Base-by-base conservation (phyloP, 371 early-diverging fungal genomes). In the Lichtheimia hyalospora region DNA sequence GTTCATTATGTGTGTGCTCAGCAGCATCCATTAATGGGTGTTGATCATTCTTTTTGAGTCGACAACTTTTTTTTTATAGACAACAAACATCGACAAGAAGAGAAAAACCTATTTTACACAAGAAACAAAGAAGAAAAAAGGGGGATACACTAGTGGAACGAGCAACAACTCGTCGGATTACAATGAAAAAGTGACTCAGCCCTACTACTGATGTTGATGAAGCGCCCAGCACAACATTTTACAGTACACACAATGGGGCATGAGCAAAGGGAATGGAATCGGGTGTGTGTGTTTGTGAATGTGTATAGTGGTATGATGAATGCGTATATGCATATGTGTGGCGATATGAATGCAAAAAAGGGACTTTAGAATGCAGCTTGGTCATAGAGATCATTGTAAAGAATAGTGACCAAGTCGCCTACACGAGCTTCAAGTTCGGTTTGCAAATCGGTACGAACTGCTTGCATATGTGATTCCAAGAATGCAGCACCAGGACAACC, bases 301-400 rank as follows among this genome's bases (percentile, higher is more conserved):
- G 23, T 25, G 27, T 39, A 53, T 53, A 40, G 40, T 40, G 28
- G 53, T 53, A 53, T 40, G 40, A 53, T 34, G 53, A 34, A 34
- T 34, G 34, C 34, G 34, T 34, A 34, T 34, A 34, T 34, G 34
- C 20, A 41, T 34, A 3, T 40, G 14, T 40, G 5, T 27, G 24
- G 24, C 27, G 25, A 51, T 50, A 51, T 49, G 23, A 49, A 49
- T 21, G 24, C 23, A 23, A n/a, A 52, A 39, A 53, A 39, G 2
- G 34, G 8, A 5, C 34, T 34, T 34, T 34, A 34, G 34, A 34
- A 34, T 34, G 34, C 34, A 10, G 34, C 57, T 49, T 57, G 51
- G 24, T 61, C 54, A 40, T 61, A 61, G 8, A 61, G 16, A 16
- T 61, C 61, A 40, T 61, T 61, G 61, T 61, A 61, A 40, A 61